Percentiles rank a stretch among this genome's conserved stretches.
Evolutionary conservation across 345 rosid species (phyloP).

Genomic region (Cardiospermum halicacabum): DNA sequence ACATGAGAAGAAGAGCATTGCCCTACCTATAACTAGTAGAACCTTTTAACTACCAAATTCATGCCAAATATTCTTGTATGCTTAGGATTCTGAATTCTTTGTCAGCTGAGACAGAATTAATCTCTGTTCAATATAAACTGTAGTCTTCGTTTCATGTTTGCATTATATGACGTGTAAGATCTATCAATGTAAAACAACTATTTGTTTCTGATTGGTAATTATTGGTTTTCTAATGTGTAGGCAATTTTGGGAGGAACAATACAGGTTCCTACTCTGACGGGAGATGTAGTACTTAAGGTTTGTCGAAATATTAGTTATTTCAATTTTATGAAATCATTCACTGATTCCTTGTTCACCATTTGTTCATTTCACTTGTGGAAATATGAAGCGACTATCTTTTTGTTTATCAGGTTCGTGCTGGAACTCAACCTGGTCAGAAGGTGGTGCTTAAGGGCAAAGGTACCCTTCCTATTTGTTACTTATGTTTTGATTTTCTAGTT

Average conservation of each 20-base stretch:
- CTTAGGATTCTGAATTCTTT: not conserved
- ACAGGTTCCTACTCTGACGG: conserved; percentile 94
- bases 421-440: conserved; percentile 98
- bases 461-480: conserved; percentile 17
- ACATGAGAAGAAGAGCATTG: not conserved
- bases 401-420: conserved; percentile 72
- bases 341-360: conserved; percentile 6
- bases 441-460: conserved; percentile 96
- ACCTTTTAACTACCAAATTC: not conserved
- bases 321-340: not conserved
- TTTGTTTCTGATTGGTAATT: conserved; percentile 1
- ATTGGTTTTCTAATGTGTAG: conserved; percentile 37
- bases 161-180: not conserved
- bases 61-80: not conserved
- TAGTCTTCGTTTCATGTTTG: not conserved
- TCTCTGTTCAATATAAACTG: not conserved
- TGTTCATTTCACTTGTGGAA: not conserved
- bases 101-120: not conserved
- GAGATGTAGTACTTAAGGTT: conserved; percentile 98
- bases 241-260: conserved; percentile 97
- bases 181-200: not conserved
- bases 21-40: not conserved
- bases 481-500: not conserved
- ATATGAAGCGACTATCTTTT: not conserved
- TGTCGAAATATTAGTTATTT: conserved; percentile 10